Base-by-base conservation (phyloP, 2,329 filamentous ascomycete species). In the Geosmithia putterillii region DNA sequence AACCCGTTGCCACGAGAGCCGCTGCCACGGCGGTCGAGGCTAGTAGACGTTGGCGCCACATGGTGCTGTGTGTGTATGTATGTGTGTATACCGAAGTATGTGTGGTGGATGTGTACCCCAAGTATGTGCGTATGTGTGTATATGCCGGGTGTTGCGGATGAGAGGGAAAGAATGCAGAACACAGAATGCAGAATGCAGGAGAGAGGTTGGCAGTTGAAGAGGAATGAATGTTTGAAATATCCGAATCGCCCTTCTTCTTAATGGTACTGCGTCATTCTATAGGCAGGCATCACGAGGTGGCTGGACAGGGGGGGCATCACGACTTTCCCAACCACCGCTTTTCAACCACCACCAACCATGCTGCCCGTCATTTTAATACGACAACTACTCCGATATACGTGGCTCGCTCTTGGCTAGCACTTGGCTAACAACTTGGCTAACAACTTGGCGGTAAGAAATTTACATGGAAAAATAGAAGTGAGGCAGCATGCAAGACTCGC, bases 1-100 rank as follows among this genome's bases (percentile, higher is more conserved):
- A 45, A 20, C 47, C 40, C 18, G 42, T 46, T 21, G 52, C 41
- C 34, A 60, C 45, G 36, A 58, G 50, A 36, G 52, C 45, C 18
- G 51, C 50, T 14, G 28, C 15, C 28, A 32, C 28, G 6, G n/a
- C n/a, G n/a, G 28, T 32, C 10, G 28, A 32, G 10, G 28, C 28
- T 12, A 32, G 28, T 32, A 32, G 39, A 40, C 44, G 28, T 22
- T 32, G 21, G 34, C 18, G n/a, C 38, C 44, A 20, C 40, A 39
- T 45, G 20, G 44, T 17, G n/a, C 7, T 41, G 40, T 41, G 14
- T 32, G 25, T 38, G 36, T 38, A n/a, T 32, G 28, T 32, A 4
- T 32, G 28, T 7, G 28, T 12, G 28, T 32, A 12, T 32, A 12
- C n/a, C n/a, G n/a, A n/a, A 12, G 10, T 32, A 14, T 32, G 28